Percentiles rank a stretch among this genome's conserved stretches.
phyloP scores from a whole-genome alignment of 1,139 yeast genomes.

The Magnusiomyces sp. region DNA sequence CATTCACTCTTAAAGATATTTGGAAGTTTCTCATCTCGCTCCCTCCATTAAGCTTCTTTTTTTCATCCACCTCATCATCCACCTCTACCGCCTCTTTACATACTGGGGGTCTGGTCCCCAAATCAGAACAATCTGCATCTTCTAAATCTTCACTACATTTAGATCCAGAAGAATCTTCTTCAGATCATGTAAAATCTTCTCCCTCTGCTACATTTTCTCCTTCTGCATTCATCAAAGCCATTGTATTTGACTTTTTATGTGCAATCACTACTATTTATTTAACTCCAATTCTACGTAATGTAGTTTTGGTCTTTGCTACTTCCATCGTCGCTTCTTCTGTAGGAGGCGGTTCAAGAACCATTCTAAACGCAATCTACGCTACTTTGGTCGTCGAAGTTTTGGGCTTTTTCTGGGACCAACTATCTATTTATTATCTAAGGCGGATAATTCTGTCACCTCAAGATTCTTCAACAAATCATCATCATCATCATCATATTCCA shows the following conservation, averaged over 20 bases:
- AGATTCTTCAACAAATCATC: neutral
- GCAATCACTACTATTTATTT: conserved; percentile 23
- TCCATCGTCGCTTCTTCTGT: conserved; percentile 31
- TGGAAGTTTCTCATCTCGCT: conserved; percentile 1
- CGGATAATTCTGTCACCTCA: neutral
- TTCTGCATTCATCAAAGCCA: conserved; percentile 14
- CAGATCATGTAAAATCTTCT: conserved; percentile 7
- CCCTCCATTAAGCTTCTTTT: neutral
- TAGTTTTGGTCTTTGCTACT: conserved; percentile 28
- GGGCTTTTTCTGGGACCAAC: conserved; percentile 19
- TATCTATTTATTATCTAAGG: neutral
- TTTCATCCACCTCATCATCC: conserved; percentile 1
- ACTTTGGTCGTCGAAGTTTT: conserved; percentile 25
- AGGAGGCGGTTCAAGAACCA: conserved; percentile 28
- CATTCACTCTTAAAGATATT: neutral
- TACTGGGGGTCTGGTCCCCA: neutral
- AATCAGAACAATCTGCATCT: neutral
- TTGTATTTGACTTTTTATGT: conserved; percentile 18
- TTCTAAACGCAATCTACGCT: conserved; percentile 29
- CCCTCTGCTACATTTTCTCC: conserved; percentile 6
- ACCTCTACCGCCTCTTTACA: conserved; percentile 1
- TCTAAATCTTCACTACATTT: neutral
- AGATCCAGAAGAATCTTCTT: neutral
- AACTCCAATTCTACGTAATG: conserved; percentile 21
- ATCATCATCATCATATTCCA: neutral